phyloP scores from a whole-genome alignment of 208 protist genomes.

The Trypanosoma cruzi region DNA sequence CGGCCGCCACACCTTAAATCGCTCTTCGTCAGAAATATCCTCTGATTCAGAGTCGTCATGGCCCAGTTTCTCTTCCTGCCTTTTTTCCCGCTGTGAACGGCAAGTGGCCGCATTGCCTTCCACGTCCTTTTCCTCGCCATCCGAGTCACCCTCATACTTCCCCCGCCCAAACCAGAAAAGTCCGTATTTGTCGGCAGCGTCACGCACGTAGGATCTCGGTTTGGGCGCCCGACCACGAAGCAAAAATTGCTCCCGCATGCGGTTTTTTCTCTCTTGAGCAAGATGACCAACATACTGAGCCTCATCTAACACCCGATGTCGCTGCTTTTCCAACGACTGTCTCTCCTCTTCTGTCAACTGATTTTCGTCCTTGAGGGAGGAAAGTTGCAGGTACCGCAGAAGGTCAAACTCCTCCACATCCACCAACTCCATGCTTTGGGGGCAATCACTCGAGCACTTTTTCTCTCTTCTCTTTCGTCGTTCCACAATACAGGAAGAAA shows the following conservation, averaged over 20 bases:
- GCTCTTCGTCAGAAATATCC: conserved; percentile 6
- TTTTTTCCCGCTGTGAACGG: not conserved
- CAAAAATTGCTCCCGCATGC: conserved; percentile 15
- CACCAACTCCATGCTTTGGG: not conserved
- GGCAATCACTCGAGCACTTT: not conserved
- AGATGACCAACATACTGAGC: conserved; percentile 16
- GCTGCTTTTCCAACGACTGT: not conserved
- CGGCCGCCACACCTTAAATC: conserved; percentile 18
- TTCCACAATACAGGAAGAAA: not conserved
- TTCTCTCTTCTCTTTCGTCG: not conserved
- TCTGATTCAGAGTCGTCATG: not conserved
- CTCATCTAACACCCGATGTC: conserved; percentile 14
- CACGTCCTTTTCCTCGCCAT: not conserved
- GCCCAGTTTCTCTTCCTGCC: not conserved
- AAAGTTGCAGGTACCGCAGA: conserved; percentile 19
- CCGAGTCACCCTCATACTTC: conserved; percentile 17
- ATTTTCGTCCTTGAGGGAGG: conserved; percentile 17
- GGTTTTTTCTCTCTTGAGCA: conserved; percentile 15
- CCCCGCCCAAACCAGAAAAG: conserved; percentile 30
- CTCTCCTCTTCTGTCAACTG: conserved; percentile 12
- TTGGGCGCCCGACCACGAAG: conserved; percentile 14
- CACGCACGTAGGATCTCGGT: conserved; percentile 19
- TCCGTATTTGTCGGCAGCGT: conserved; percentile 10
- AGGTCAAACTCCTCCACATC: conserved; percentile 23
- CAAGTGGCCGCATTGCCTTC: not conserved